Evolutionary conservation across 2,329 filamentous ascomycete species (phyloP).

Genomic region (Sporothrix euskadiensis): DNA sequence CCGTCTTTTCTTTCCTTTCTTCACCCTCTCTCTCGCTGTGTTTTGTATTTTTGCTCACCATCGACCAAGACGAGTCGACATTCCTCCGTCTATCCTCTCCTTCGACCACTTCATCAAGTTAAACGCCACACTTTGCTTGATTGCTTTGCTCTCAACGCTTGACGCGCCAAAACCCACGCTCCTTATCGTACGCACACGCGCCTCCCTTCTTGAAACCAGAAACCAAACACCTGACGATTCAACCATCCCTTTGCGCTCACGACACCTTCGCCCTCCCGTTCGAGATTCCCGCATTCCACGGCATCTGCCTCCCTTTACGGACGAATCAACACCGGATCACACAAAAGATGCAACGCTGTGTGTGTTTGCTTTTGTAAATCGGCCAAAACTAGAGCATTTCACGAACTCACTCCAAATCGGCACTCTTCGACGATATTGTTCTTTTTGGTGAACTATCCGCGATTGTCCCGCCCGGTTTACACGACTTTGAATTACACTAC

Average conservation of each 20-base stretch:
- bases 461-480: neutral
- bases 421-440: neutral
- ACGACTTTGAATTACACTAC: slow-evolving; percentile 11
- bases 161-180: slow-evolving; percentile 19
- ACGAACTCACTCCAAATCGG: neutral
- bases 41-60: neutral
- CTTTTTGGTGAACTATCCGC: neutral
- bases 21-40: neutral
- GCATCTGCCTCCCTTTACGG: neutral
- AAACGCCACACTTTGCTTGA: neutral
- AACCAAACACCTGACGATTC: neutral
- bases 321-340: neutral
- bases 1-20: neutral
- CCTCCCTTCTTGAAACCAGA: neutral
- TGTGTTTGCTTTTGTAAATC: neutral
- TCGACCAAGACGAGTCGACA: neutral
- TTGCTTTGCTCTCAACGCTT: neutral
- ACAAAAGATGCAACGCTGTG: neutral
- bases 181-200: slow-evolving; percentile 1
- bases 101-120: neutral
- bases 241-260: neutral
- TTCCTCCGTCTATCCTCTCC: slow-evolving; percentile 15
- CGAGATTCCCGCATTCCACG: slow-evolving; percentile 9
- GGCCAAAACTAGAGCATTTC: neutral
- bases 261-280: neutral